Base-by-base conservation (phyloP, 2,329 filamentous ascomycete genomes). In the Xylariomycetidae sp. region DNA sequence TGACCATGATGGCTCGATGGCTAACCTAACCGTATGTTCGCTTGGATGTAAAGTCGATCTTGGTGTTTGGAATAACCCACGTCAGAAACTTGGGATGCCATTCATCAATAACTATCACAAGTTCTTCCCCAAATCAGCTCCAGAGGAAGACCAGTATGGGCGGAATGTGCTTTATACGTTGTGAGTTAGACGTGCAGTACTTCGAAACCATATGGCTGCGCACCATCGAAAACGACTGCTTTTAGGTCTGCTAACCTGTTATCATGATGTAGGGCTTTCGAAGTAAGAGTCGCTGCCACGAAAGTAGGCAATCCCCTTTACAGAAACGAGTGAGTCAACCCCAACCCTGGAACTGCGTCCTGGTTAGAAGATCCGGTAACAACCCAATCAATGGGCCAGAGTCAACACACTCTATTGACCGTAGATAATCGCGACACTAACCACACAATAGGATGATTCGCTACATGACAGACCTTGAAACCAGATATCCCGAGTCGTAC, bases 101-200 rank as follows among this genome's bases (percentile, higher is more conserved):
- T 31, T 31, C 17, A 22, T 31, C 16, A 31, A 31, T 15, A 31
- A 19, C 13, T 31, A 31, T 20, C 30, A 31, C 30, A 22, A 31
- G 17, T 31, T 31, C 17, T 31, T 31, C 19, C 17, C 11, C 6
- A 16, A 12, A 19, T 31, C 30, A 12, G 16, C 30, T 6, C 30
- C 30, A 5, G 30, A 31, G 17, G 30, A 31, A 31, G 30, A 31
- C 16, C 30, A 31, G n/a, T 8, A 14, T 12, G 17, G 17, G 19
- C 30, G 30, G n/a, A 31, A 31, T 31, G 14, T 31, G 13, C 12
- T 31, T 14, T 31, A 31, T 14, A 31, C 17, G 14, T 16, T 31
- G 30, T 31, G 9, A 31, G 17, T n/a, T n/a, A 20, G 14, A 9
- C 15, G 14, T 14, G 8, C 9, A 11, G 3, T 14, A 14, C 14